These are phyloP conservation scores for Cercospora zeae-maydis DNA, from an alignment of 2,329 filamentous ascomycete genomes.

Conservation along the genomic window DNA sequence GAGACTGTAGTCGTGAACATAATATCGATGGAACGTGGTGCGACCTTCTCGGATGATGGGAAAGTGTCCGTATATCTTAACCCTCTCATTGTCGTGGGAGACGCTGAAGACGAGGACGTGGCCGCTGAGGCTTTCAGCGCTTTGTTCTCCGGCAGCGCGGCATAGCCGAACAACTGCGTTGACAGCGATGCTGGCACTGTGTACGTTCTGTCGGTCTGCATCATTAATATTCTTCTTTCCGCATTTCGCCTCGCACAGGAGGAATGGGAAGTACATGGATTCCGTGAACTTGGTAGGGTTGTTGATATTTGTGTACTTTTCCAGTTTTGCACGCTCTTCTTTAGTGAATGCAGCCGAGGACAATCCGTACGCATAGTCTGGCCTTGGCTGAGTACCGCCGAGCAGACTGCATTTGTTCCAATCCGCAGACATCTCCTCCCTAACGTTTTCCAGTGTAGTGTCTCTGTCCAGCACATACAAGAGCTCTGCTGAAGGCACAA, in stretches of 20 bases:
- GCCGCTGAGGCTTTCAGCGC: neutral
- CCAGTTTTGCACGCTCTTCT: slow-evolving; percentile 16
- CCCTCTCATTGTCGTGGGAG: slow-evolving; percentile 17
- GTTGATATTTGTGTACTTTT: slow-evolving; percentile 6
- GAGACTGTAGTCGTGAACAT: slow-evolving; percentile 12
- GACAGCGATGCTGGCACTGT: slow-evolving; percentile 23
- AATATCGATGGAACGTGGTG: slow-evolving; percentile 14
- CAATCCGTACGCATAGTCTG: slow-evolving; percentile 14
- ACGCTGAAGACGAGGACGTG: slow-evolving; percentile 15
- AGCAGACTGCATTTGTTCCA: slow-evolving; percentile 15
- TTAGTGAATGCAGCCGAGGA: slow-evolving; percentile 9
- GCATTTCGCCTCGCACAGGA: slow-evolving; percentile 19
- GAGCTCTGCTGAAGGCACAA: slow-evolving; percentile 11
- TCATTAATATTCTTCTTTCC: slow-evolving; percentile 13
- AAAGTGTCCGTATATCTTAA: slow-evolving; percentile 19
- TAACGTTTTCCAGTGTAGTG: neutral
- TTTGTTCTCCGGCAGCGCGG: slow-evolving; percentile 7
- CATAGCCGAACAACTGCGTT: slow-evolving; percentile 21
- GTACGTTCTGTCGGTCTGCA: slow-evolving; percentile 22
- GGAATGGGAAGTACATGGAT: slow-evolving; percentile 19
- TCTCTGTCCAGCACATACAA: slow-evolving; percentile 7
- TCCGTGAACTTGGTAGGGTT: slow-evolving; percentile 14
- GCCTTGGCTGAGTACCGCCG: slow-evolving; percentile 16
- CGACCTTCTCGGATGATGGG: slow-evolving; percentile 6
- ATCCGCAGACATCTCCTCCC: slow-evolving; percentile 11